These are phyloP conservation scores for Xylariaceae sp. DNA, from an alignment of 2,329 filamentous ascomycete genomes.

Conservation along the genomic window DNA sequence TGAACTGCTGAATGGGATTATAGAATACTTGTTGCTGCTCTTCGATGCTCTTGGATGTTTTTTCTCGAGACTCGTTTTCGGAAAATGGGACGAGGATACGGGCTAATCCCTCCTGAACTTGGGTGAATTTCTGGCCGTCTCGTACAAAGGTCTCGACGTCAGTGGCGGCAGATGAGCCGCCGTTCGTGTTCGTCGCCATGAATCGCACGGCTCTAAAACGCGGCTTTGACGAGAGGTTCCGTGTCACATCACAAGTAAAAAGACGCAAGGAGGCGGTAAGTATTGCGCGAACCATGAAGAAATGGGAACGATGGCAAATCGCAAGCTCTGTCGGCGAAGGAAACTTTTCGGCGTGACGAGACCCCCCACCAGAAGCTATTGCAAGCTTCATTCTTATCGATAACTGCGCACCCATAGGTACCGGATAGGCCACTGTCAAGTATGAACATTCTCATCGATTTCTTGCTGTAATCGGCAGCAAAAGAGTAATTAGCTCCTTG, in stretches of 20 bases:
- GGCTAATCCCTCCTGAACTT: conserved; percentile 53
- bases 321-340: no score
- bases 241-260: conserved; percentile 17
- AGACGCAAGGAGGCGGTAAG: conserved; percentile 2
- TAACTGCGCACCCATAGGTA: no score
- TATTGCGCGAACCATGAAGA: conserved; percentile 7
- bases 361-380: no score
- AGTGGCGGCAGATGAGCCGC: conserved; percentile 17
- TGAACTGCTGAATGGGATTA: conserved; percentile 99
- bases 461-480: no score
- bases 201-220: conserved; percentile 17
- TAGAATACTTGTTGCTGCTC: conserved; percentile 85
- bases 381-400: no score
- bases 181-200: conserved; percentile 21
- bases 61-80: conserved; percentile 29
- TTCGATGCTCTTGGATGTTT: conserved; percentile 43
- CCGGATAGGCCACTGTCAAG: no score
- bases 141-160: conserved; percentile 30
- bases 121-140: conserved; percentile 46
- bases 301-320: no score
- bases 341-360: no score
- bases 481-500: no score
- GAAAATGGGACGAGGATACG: conserved; percentile 49
- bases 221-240: conserved; percentile 3
- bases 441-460: no score